A percentile compares a stretch with the other conserved stretches of the same genome.
Conservation (phyloP, 495 filamentous ascomycete genomes). For the Rhypophila decipiens region DNA sequence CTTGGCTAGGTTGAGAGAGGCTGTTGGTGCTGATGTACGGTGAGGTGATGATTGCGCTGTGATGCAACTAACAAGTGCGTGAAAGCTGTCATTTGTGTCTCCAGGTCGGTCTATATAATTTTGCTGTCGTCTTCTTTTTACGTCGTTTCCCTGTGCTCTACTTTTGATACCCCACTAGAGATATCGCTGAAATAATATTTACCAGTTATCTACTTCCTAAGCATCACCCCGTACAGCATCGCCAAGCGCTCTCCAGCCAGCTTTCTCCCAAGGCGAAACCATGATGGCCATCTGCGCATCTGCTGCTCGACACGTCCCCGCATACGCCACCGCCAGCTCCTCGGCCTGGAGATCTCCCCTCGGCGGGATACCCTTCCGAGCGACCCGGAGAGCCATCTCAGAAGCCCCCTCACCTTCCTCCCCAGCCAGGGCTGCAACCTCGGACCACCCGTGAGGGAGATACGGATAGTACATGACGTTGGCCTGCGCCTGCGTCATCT, state of each 20-base stretch:
- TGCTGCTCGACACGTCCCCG: constrained; percentile 60
- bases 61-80: background rate
- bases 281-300: constrained; percentile 75
- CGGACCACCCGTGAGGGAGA: constrained; percentile 69
- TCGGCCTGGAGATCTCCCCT: constrained; percentile 57
- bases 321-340: constrained; percentile 68
- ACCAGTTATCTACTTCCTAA: background rate
- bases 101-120: background rate
- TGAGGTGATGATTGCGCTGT: background rate
- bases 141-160: background rate
- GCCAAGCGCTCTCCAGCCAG: constrained; percentile 53
- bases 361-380: constrained; percentile 65
- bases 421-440: constrained; percentile 47
- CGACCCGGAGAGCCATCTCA: constrained; percentile 75
- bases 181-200: no score
- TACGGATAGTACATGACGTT: constrained; percentile 74
- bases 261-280: constrained; percentile 68
- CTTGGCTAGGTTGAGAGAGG: constrained; percentile 60
- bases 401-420: constrained; percentile 52
- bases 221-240: constrained; percentile 15
- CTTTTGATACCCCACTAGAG: constrained; percentile 11
- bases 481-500: constrained; percentile 48
- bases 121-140: background rate
- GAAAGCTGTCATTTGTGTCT: background rate
- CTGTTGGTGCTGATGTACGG: constrained; percentile 35